Evolutionary conservation across 192 early-diverging fungal species (phyloP).

Genomic region (Coemansia sp.): DNA sequence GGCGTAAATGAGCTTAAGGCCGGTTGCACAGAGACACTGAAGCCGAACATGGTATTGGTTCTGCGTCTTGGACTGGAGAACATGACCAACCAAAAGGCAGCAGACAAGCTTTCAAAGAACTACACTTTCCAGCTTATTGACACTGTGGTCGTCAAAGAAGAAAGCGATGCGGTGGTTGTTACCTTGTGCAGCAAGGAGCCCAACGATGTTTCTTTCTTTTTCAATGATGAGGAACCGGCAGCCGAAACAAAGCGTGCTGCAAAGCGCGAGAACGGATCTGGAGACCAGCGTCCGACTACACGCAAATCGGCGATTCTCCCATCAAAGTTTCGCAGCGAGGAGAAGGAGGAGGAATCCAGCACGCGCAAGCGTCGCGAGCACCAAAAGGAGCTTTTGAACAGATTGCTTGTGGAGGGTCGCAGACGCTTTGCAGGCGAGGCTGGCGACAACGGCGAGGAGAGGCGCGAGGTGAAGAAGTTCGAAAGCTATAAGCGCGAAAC

Average conservation of each 20-base stretch:
- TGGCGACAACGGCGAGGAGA: constrained; percentile 64
- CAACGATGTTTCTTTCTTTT: constrained; percentile 53
- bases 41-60: constrained; percentile 83
- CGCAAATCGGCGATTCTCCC: constrained; percentile 69
- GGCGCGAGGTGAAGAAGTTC: constrained; percentile 81
- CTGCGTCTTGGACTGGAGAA: constrained; percentile 85
- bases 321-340: constrained; percentile 80
- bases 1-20: constrained; percentile 71
- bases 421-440: constrained; percentile 71
- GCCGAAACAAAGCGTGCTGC: constrained; percentile 11
- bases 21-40: constrained; percentile 69
- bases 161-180: constrained; percentile 24
- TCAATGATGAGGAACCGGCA: constrained; percentile 51
- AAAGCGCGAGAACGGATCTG: constrained; percentile 30
- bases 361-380: constrained; percentile 80
- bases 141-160: constrained; percentile 65
- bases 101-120: constrained; percentile 70
- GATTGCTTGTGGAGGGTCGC: constrained; percentile 79
- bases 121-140: constrained; percentile 88
- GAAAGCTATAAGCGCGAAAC: constrained; percentile 95
- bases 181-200: constrained; percentile 39
- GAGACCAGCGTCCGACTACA: constrained; percentile 31
- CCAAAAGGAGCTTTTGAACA: constrained; percentile 82
- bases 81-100: constrained; percentile 71
- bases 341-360: constrained; percentile 73